Base-by-base conservation (phyloP, 495 filamentous ascomycete species). In the Aspergillus affinis region DNA sequence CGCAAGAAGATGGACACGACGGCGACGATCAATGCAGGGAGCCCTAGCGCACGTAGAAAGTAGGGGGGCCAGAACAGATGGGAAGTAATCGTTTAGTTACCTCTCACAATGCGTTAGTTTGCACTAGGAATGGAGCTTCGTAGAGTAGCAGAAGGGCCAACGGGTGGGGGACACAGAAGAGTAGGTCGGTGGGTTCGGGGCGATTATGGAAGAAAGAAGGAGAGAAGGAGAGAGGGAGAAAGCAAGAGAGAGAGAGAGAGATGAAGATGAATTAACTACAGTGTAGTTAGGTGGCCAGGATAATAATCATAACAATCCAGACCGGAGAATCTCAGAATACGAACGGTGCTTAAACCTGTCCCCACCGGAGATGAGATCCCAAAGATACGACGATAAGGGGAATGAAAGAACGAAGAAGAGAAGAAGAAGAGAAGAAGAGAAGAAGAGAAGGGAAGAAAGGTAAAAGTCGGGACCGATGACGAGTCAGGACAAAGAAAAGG, bases 1-100 rank as follows among this genome's bases (percentile, higher is more conserved):
- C n/a, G 23, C 36, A 50, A 53, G 57, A 54, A 57, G 56, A 61
- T 65, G 57, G 48, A 56, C 54, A 63, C 56, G 65, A 69, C 58
- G 64, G 41, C 58, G 63, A 68, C 60, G 61, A 65, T 65, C 60
- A 65, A 74, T 72, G 73, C 66, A 68, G 66, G 70, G 57, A 68
- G 60, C 56, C 60, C 57, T 47, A 54, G 47, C 47, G 57, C 50
- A 36, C 48, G 44, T 44, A 50, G 46, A n/a, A 51, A 21, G 23
- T 49, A 53, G 64, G 48, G 48, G 48, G 48, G 41, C 30, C 53
- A 50, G 41, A 54, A 45, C 49, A 26, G 45, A 46, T 21, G 18
- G 20, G 51, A 61, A 57, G 51, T 45, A 48, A 54, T 45, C 18
- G 30, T 55, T 48, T n/a, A n/a, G n/a, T n/a, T 50, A 62, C 60